Base-by-base conservation (phyloP, 192 early-diverging fungal genomes). In the Backusella australiensis region DNA sequence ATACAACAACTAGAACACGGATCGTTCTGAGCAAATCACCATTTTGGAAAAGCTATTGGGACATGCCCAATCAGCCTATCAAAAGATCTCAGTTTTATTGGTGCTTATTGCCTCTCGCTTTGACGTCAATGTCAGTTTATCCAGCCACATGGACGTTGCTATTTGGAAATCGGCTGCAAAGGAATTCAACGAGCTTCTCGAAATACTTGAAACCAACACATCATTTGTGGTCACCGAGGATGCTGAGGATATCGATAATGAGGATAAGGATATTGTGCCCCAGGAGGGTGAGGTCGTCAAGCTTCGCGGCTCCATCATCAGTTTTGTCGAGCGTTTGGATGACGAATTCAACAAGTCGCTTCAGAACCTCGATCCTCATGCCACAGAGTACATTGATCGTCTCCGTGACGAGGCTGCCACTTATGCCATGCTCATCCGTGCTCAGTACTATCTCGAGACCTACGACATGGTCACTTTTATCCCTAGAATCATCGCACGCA, bases 261-360 rank as follows among this genome's bases (percentile, higher is more conserved):
- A 74, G 32, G 90, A 88, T 56, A 88, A 92, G 75, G 89, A 90
- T 80, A 83, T 85, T 44, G 73, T 82, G 29, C 81, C 85, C 66
- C 82, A 86, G 34, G 79, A 83, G 49, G 93, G 87, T 26, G 75
- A 90, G 67, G 82, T 93, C 17, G 17, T 80, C 26, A 78, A 79
- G 14, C 82, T 98, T 73, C 94, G 91, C 66, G 98, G 97, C 71
- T 95, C 93, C 44, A 86, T 99, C 69, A 85, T 93, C 67, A 88
- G 94, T 52, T 93, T 95, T 66, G 85, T 99, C 36, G 98, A 99
- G 76, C 93, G 97, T 34, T 85, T 99, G 49, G 96, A 98, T 85
- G 97, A 99, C 73, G 98, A 99, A 86, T 99, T 98, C 85, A 94
- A 90, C 76, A 94, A 94, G 84, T 94, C 96, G 34, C 89, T 99